phyloP scores from a whole-genome alignment of 179 eudicot genomes.

The Kewa caespitosa region DNA sequence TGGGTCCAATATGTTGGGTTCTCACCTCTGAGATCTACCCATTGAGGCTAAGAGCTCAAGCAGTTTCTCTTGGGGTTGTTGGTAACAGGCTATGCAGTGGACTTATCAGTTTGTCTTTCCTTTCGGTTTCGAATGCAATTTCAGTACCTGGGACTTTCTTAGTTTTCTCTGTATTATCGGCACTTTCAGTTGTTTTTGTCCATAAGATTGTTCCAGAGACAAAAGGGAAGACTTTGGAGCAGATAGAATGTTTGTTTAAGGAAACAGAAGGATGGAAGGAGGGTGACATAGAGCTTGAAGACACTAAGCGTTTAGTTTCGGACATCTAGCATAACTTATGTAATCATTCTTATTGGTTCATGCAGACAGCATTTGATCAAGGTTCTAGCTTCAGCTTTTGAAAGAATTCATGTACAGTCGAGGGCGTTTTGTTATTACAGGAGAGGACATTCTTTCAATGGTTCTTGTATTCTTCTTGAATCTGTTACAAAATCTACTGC shows the following conservation, averaged over 20 bases:
- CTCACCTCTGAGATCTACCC: slow-evolving; percentile 44
- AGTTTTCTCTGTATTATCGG: slow-evolving; percentile 30
- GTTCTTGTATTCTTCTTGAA: no score
- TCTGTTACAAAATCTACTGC: no score
- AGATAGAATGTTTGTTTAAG: slow-evolving; percentile 34
- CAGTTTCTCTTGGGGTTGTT: slow-evolving; percentile 35
- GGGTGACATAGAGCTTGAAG: slow-evolving; percentile 20
- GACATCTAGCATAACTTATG: no score
- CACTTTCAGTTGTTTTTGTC: slow-evolving; percentile 35
- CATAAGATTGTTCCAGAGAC: slow-evolving; percentile 38
- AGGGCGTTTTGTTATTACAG: no score
- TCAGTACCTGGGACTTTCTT: slow-evolving; percentile 34
- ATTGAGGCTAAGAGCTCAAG: slow-evolving; percentile 40
- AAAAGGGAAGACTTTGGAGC: slow-evolving; percentile 42
- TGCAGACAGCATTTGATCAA: no score
- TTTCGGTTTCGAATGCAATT: slow-evolving; percentile 32
- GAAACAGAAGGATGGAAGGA: slow-evolving; percentile 18
- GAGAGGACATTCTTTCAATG: no score
- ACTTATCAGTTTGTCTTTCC: slow-evolving; percentile 38
- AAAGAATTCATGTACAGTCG: slow-evolving; percentile 1
- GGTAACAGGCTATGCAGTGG: slow-evolving; percentile 46
- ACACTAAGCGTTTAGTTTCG: slow-evolving; percentile 25
- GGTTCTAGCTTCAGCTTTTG: not conserved
- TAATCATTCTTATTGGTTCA: no score
- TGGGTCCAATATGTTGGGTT: slow-evolving; percentile 53